These are phyloP conservation scores for Glaciozyma antarctica DNA, from an alignment of 768 basidiomycete genomes.

Conservation along the genomic window DNA sequence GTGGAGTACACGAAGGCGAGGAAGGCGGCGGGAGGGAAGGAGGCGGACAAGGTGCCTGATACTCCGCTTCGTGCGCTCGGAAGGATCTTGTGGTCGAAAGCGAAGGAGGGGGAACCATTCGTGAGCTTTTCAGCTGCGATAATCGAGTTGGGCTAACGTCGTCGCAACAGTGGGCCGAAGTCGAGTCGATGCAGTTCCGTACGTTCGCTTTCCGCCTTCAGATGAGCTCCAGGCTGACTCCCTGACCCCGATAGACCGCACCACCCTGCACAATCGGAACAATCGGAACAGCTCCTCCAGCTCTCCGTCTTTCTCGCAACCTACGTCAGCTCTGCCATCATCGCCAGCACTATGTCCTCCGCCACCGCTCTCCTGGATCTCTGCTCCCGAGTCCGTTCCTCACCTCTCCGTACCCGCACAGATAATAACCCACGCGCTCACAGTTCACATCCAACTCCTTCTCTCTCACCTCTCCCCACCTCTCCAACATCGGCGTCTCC, in stretches of 20 bases:
- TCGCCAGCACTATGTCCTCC: conserved; percentile 18
- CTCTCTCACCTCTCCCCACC: conserved; percentile 64
- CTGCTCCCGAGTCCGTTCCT: conserved; percentile 36
- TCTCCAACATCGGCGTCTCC: conserved; percentile 74
- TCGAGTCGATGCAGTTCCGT: conserved; percentile 70
- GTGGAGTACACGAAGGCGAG: conserved; percentile 45
- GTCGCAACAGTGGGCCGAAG: conserved; percentile 48
- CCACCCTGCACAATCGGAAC: conserved; percentile 29
- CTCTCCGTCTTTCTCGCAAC: conserved; percentile 35
- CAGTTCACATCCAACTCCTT: conserved; percentile 91
- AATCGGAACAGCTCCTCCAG: conserved; percentile 34
- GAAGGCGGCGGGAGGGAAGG: conserved; percentile 37
- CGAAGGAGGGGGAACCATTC: conserved; percentile 47
- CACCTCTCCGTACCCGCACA: no score
- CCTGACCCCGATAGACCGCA: conserved; percentile 12
- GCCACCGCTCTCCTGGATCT: conserved; percentile 35
- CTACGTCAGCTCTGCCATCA: conserved; percentile 34
- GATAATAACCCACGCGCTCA: no score
- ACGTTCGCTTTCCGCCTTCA: conserved; percentile 36
- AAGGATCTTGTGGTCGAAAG: conserved; percentile 50
- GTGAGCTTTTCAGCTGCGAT: not conserved
- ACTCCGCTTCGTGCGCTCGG: conserved; percentile 74
- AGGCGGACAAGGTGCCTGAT: conserved; percentile 44
- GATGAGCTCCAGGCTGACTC: not conserved
- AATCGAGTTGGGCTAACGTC: not conserved